Evolutionary conservation across 768 basidiomycete genomes (phyloP), one percentile per base, ranked within the genome.

Genomic region (Omphalotus guepiniiformis): DNA sequence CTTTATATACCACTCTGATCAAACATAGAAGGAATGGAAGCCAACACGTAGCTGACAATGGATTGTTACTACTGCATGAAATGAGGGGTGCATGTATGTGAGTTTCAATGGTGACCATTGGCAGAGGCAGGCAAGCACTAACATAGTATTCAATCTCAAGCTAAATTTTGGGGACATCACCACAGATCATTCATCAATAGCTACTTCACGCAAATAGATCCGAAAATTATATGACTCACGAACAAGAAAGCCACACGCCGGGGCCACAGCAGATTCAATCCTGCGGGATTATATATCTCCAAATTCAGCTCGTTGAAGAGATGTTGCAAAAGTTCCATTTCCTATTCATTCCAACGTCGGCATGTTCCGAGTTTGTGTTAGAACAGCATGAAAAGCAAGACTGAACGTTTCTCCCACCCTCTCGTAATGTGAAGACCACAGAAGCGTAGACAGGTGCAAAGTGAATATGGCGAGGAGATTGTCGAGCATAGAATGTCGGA

Each of bases 61-160:
- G n/a, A n/a, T n/a, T n/a, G n/a, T n/a, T n/a, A n/a, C n/a, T n/a
- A n/a, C n/a, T n/a, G n/a, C n/a, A n/a, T n/a, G n/a, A n/a, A n/a
- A n/a, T n/a, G n/a, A n/a, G n/a, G n/a, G n/a, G n/a, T n/a, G n/a
- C n/a, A n/a, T 32, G n/a, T 9, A 32, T 32, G n/a, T 32, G 9
- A 32, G 30, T 9, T 32, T 32, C 30, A 32, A 32, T n/a, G 30
- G 30, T 32, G 9, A 32, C 9, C 30, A n/a, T n/a, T n/a, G n/a
- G n/a, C n/a, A n/a, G n/a, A n/a, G n/a, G n/a, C n/a, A n/a, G n/a
- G n/a, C n/a, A 5, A 12, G 5, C 18, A 78, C 87, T 69, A 46
- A 89, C 87, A 66, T 93, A 93, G 69, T 93, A 93, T 59, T 97
- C 94, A 49, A 97, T 89, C 71, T 97, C 94, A 57, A 97, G 75